Base-by-base conservation (phyloP, 106 monocot species). In the Acorus calamus region DNA sequence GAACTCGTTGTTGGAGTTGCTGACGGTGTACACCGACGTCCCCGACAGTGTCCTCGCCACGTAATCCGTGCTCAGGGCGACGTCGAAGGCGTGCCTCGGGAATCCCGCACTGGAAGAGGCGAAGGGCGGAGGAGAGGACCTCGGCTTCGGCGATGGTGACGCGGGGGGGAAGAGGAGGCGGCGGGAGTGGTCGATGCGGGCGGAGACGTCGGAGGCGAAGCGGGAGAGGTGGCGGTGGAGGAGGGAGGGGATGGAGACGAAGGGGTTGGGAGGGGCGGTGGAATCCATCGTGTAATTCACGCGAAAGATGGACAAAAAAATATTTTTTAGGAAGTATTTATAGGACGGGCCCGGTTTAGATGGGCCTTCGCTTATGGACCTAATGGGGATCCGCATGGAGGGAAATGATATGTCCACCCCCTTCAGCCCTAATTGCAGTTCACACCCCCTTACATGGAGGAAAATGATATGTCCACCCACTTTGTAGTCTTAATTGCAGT, bases 1-100 rank as follows among this genome's bases (percentile, higher is more conserved):
- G 75, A 98, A 98, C 83, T 98, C 98, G 75, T 88, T 98, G 73
- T 72, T 86, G 43, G 88, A 82, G 73, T 98, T 98, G 75, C 88
- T 85, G 54, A 98, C 98, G 8, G 92, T 98, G 88, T 88, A 92
- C 28, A 92, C 88, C 12, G 79, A 11, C 50, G 96, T 98, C 9
- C 96, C 96, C 2, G 78, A 12, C 9, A 91, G 67, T n/a, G 91
- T 79, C 67, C 55, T 80, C 43, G 96, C 82, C 7, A 98, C 85
- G 53, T 79, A 66, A 13, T 80, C 92, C 7, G 81, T 63, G 52
- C 65, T 67, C 47, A 98, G 85, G 3, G 91, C 96, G 45, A 98
- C 42, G 74, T 89, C 89, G 68, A 84, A 84, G 4, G 71, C 73
- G 62, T 77, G 78, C 52, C 47, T 57, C 53, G 28, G 28, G 28